Base-by-base conservation (phyloP, 2,329 filamentous ascomycete species). In the Botryotinia globosa region DNA sequence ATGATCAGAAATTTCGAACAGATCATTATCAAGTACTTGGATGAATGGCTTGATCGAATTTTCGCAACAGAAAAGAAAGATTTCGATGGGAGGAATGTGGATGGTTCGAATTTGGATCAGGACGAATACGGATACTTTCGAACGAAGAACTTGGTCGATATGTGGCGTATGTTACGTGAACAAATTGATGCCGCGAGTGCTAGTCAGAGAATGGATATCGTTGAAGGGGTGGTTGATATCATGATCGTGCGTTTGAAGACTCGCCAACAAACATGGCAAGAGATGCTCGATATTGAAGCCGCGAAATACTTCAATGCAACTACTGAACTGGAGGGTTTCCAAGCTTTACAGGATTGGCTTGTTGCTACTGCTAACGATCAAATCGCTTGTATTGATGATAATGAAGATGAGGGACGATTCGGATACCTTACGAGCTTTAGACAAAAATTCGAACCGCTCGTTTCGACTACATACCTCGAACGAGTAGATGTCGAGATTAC, bases 341-440 rank as follows among this genome's bases (percentile, higher is more conserved):
- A 97, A 81, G 89, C 92, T 4, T 85, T 97, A 42, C 93, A 97
- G 81, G 96, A 99, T 83, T 99, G 95, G 94, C 91, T 99, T 72
- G 90, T 99, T 70, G 94, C 96, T 63, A 94, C 97, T 73, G 96
- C 97, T 77, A 99, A 99, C 83, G 96, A 99, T 83, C 96, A 99
- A 82, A 98, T 99, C 81, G 94, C 94, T 72, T 98, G 94, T 82
- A 97, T 99, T 79, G 96, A 98, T 81, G 97, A 98, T 80, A 92
- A 92, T 77, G 91, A 93, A 74, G 91, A 93, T 70, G 89, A 90
- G 70, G 89, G 88, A 74, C 90, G 91, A 45, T 85, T 92, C 39
- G 93, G 92, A 44, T 98, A 98, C 83, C 87, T 98, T 67, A 91
- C 93, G 6, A 91, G 91, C 79, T 98, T 98, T 88, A 90, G 90